Conservation (phyloP, 202 grass and related monocot genomes). For the Carex sylvatica region DNA sequence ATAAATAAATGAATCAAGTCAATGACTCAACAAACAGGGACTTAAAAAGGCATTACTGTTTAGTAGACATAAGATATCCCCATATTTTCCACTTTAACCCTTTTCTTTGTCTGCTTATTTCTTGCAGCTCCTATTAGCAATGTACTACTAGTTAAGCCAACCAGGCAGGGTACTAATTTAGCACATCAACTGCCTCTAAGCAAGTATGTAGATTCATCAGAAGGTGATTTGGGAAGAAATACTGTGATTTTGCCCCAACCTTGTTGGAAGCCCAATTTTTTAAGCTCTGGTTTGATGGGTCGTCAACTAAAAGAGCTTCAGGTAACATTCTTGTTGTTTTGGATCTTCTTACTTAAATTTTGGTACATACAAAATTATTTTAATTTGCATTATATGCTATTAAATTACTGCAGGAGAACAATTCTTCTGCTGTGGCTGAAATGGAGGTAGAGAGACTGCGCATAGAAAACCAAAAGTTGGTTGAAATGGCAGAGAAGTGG, state of each 20-base stretch:
- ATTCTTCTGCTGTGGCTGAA: slow-evolving; percentile 24
- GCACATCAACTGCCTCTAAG: slow-evolving; percentile 21
- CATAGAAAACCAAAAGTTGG: slow-evolving; percentile 24
- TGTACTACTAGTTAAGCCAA: slow-evolving; percentile 22
- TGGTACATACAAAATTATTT: background rate
- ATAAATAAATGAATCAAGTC: background rate
- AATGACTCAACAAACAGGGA: background rate
- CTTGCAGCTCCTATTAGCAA: slow-evolving; percentile 23
- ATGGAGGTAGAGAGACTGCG: slow-evolving; percentile 35
- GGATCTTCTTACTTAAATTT: background rate
- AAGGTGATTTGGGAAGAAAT: slow-evolving; percentile 21
- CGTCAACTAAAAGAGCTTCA: slow-evolving; percentile 31
- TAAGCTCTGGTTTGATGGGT: slow-evolving; percentile 18
- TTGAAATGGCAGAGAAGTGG: slow-evolving; percentile 31
- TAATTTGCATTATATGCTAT: background rate
- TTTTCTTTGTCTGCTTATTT: background rate
- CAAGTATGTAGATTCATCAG: slow-evolving; percentile 17
- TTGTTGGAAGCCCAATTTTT: slow-evolving; percentile 28
- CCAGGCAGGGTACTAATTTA: background rate
- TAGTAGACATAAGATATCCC: background rate
- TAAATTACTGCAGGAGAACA: slow-evolving; percentile 24
- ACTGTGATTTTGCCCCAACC: slow-evolving; percentile 17
- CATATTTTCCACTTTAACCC: background rate
- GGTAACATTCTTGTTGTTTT: slow-evolving; percentile 5
- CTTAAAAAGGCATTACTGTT: background rate